Evolutionary conservation across 169 alveolate genomes (phyloP).

Genomic region (Haemoproteus tartakovskyi): DNA sequence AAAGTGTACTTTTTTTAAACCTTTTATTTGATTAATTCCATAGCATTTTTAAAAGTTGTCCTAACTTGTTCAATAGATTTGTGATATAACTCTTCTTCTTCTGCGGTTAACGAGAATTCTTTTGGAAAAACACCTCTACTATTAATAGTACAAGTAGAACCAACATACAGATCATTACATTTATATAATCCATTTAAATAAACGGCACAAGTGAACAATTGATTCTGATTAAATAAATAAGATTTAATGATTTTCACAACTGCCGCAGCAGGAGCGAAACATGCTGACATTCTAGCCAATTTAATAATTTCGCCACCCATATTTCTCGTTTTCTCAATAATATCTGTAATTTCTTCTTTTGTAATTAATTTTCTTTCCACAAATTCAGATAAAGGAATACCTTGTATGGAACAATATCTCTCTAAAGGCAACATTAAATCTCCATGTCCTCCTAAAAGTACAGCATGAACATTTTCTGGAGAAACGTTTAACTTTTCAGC

Average conservation of each 20-base stretch:
- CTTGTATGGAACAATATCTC: conserved; percentile 75
- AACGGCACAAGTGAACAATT: conserved; percentile 73
- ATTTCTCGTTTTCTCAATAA: conserved; percentile 70
- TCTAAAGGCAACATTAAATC: conserved; percentile 84
- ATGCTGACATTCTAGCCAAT: conserved; percentile 69
- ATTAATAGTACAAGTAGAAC: conserved; percentile 72
- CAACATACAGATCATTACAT: conserved; percentile 69
- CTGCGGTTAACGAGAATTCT: conserved; percentile 49
- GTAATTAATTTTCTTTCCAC: conserved; percentile 55
- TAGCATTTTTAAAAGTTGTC: conserved; percentile 26
- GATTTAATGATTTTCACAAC: conserved; percentile 74
- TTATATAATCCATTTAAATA: conserved; percentile 72
- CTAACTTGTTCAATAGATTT: conserved; percentile 45
- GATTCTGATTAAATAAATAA: conserved; percentile 66
- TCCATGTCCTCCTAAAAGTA: conserved; percentile 87
- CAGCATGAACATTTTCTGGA: conserved; percentile 79
- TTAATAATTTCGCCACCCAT: conserved; percentile 74
- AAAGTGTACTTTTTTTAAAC: background rate
- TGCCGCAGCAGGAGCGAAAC: conserved; percentile 79
- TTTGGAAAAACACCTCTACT: conserved; percentile 67
- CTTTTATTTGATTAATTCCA: conserved; percentile 2
- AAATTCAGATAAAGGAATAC: conserved; percentile 74
- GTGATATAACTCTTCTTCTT: conserved; percentile 66
- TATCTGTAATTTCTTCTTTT: conserved; percentile 57
- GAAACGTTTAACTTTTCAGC: conserved; percentile 76